Conservation (phyloP, 495 filamentous ascomycete genomes). For the Talaromyces proteolyticus region DNA sequence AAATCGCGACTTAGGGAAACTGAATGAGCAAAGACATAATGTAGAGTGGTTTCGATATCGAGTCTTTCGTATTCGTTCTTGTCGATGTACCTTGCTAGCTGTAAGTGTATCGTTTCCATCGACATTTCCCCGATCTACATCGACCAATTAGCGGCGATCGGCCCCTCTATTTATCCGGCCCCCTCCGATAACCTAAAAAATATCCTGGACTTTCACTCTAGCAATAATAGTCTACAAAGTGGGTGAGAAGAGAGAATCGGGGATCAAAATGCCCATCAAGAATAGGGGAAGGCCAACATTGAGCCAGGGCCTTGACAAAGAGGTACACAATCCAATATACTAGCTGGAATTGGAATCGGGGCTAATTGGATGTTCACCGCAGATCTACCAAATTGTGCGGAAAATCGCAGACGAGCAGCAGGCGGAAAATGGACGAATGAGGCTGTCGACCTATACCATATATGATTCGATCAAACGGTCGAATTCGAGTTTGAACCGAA, state of each 20-base stretch:
- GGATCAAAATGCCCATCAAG: constrained; percentile 26
- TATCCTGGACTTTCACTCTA: too few relatives aligned
- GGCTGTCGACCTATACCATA: constrained; percentile 54
- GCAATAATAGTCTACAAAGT: too few relatives aligned
- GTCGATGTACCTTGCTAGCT: too few relatives aligned
- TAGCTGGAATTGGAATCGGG: background rate
- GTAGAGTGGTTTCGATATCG: too few relatives aligned
- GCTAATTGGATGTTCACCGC: background rate
- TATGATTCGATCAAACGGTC: constrained; percentile 76
- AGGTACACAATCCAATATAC: constrained; percentile 28
- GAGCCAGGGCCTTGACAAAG: constrained; percentile 48
- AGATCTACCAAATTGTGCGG: constrained; percentile 71
- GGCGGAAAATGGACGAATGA: constrained; percentile 33
- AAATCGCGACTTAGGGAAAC: background rate
- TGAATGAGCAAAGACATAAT: background rate
- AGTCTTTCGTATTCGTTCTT: too few relatives aligned
- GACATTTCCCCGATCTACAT: constrained; percentile 3
- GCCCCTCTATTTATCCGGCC: constrained; percentile 2
- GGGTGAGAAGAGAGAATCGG: too few relatives aligned
- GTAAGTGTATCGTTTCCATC: too few relatives aligned
- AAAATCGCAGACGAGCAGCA: constrained; percentile 64
- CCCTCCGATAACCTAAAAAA: constrained; percentile 2
- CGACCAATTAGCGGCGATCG: constrained; percentile 5
- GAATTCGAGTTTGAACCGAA: constrained; percentile 77
- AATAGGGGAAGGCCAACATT: constrained; percentile 40